A percentile compares a stretch with the other conserved stretches of the same genome.
phyloP scores from a whole-genome alignment of 129 eudicot species.

The Centrapalus pauciflorus region DNA sequence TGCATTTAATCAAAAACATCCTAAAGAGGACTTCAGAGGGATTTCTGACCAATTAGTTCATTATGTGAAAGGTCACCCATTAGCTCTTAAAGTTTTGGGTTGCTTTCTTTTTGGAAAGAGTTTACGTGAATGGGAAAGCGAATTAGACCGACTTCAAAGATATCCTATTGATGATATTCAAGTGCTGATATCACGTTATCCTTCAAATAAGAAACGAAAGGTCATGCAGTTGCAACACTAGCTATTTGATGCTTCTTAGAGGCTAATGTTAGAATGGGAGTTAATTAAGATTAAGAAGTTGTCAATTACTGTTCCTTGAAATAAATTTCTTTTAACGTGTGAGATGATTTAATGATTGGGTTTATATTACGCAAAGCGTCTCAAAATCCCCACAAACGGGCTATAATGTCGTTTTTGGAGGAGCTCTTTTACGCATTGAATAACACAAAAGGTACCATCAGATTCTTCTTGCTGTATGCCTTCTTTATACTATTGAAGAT shows the following conservation, averaged over 20 bases:
- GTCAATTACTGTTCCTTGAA: no score
- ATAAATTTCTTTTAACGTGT: no score
- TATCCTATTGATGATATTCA: constrained; percentile 8
- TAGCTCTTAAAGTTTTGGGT: constrained; percentile 31
- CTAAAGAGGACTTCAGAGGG: constrained; percentile 11
- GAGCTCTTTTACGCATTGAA: no score
- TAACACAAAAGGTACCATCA: no score
- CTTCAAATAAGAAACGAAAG: constrained; percentile 12
- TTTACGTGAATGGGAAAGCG: constrained; percentile 23
- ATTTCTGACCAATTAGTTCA: background rate
- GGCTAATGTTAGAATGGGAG: no score
- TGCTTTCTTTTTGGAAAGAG: constrained; percentile 26
- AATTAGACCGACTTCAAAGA: constrained; percentile 8
- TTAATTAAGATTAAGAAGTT: no score
- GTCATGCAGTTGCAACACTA: background rate
- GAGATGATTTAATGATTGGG: no score
- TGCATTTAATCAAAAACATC: constrained; percentile 20
- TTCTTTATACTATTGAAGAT: no score
- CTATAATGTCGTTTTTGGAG: no score
- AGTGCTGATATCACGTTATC: constrained; percentile 23
- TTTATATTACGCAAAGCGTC: no score
- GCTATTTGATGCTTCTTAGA: background rate
- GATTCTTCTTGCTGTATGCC: no score
- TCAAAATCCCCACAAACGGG: no score
- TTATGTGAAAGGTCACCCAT: constrained; percentile 27